Evolutionary conservation across 2,329 filamentous ascomycete species (phyloP).

Genomic region (Talaromyces piceae): DNA sequence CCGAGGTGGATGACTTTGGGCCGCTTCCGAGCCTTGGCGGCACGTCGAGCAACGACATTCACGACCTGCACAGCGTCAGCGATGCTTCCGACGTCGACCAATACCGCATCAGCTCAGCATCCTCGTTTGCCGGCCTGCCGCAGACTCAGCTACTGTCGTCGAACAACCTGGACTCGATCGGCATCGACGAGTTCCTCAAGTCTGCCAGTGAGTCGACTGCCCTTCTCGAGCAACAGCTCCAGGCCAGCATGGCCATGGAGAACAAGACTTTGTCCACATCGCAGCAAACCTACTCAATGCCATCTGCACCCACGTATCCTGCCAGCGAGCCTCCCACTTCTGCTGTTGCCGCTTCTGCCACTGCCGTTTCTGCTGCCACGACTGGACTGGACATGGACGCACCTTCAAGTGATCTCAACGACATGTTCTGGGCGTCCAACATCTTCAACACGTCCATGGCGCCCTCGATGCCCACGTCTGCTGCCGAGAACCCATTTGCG

Average conservation of each 20-base stretch:
- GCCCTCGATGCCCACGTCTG: slow-evolving; percentile 4
- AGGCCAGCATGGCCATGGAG: slow-evolving; percentile 31
- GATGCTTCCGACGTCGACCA: slow-evolving; percentile 36
- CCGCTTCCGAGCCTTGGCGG: slow-evolving; percentile 24
- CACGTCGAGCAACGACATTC: slow-evolving; percentile 24
- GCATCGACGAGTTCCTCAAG: slow-evolving; percentile 39
- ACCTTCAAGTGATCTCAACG: slow-evolving; percentile 20
- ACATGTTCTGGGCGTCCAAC: slow-evolving; percentile 26
- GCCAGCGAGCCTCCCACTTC: slow-evolving; percentile 15
- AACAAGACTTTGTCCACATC: slow-evolving; percentile 24
- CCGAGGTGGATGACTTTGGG: slow-evolving; percentile 40
- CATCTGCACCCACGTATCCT: slow-evolving; percentile 17
- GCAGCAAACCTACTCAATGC: slow-evolving; percentile 24
- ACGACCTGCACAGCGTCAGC: slow-evolving; percentile 35
- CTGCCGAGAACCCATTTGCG: slow-evolving; percentile 26
- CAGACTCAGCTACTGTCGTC: slow-evolving; percentile 35
- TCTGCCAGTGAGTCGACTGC: slow-evolving; percentile 34
- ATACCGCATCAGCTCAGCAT: slow-evolving; percentile 35
- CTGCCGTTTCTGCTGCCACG: slow-evolving; percentile 15
- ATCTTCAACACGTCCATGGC: slow-evolving; percentile 21
- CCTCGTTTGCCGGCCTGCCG: slow-evolving; percentile 35
- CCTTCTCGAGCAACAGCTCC: slow-evolving; percentile 33
- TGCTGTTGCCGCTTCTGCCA: slow-evolving; percentile 9
- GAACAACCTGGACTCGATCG: slow-evolving; percentile 33
- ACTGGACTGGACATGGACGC: slow-evolving; percentile 10